Percentiles rank a stretch among this genome's conserved stretches.
phyloP scores from a whole-genome alignment of 139 green algal genomes.

The Chlamydomonas asymmetrica region DNA sequence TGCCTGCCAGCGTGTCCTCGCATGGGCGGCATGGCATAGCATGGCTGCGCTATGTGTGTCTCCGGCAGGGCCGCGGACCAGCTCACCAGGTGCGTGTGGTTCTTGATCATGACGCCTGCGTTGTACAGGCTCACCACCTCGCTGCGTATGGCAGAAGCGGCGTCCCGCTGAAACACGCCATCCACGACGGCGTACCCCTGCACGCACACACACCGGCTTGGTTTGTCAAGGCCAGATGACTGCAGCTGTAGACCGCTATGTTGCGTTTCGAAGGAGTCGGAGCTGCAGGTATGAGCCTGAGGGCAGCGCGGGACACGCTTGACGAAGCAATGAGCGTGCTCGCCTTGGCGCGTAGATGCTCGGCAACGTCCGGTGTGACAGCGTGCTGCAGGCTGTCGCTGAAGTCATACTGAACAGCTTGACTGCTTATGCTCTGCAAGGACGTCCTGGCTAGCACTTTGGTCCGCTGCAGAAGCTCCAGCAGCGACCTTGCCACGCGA shows the following conservation, averaged over 20 bases:
- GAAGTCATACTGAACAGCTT: too few species aligned
- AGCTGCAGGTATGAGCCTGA: background rate
- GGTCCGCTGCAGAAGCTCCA: too few species aligned
- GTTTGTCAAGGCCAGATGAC: background rate
- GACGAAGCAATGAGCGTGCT: background rate
- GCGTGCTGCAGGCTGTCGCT: background rate
- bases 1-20: background rate
- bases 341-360: constrained; percentile 11
- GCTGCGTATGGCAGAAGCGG: constrained; percentile 13
- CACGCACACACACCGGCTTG: background rate
- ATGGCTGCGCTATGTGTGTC: background rate
- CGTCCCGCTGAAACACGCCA: constrained; percentile 26
- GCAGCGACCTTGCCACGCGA: too few species aligned
- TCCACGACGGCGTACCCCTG: constrained; percentile 67
- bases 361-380: constrained; percentile 14
- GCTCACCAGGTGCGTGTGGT: constrained; percentile 69
- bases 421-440: too few species aligned
- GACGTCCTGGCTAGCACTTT: too few species aligned
- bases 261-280: background rate
- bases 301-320: background rate
- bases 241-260: background rate
- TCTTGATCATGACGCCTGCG: constrained; percentile 50
- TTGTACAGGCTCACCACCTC: constrained; percentile 45
- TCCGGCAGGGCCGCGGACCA: background rate
- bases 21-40: background rate